phyloP scores from a whole-genome alignment of 176 grass and related monocot species.

The Saccharum officinarum region DNA sequence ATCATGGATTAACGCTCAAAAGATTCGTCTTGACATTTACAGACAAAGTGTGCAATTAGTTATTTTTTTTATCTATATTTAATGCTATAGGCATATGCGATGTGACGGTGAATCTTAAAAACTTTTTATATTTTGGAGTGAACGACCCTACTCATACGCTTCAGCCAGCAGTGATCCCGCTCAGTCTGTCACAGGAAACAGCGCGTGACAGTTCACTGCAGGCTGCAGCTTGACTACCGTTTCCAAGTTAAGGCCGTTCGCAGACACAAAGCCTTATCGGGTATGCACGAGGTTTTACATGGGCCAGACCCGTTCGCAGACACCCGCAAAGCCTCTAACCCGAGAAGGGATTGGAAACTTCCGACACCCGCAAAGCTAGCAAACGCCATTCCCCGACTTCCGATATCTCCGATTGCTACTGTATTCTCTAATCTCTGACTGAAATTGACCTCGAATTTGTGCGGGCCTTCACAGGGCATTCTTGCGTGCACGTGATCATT shows the following conservation, averaged over 20 bases:
- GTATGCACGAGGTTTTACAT: background rate
- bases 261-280: slow-evolving; percentile 6
- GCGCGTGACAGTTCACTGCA: background rate
- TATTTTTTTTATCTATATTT: too few species aligned
- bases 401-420: slow-evolving; percentile 40
- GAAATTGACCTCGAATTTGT: slow-evolving; percentile 26
- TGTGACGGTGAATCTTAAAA: too few species aligned
- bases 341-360: slow-evolving; percentile 18
- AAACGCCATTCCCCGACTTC: slow-evolving; percentile 26
- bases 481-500: background rate
- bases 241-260: background rate
- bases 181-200: background rate
- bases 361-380: slow-evolving; percentile 31
- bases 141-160: background rate
- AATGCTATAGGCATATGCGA: too few species aligned
- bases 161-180: background rate
- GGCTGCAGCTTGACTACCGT: slow-evolving; percentile 15
- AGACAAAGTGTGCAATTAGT: too few species aligned
- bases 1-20: too few species aligned
- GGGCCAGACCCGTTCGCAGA: slow-evolving; percentile 11
- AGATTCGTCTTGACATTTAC: too few species aligned
- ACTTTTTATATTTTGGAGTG: too few species aligned
- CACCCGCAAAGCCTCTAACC: background rate
- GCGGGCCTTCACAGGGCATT: background rate
- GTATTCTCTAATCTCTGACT: slow-evolving; percentile 1